Conservation (phyloP, 768 basidiomycete genomes). For the Lentinus brumalis region DNA sequence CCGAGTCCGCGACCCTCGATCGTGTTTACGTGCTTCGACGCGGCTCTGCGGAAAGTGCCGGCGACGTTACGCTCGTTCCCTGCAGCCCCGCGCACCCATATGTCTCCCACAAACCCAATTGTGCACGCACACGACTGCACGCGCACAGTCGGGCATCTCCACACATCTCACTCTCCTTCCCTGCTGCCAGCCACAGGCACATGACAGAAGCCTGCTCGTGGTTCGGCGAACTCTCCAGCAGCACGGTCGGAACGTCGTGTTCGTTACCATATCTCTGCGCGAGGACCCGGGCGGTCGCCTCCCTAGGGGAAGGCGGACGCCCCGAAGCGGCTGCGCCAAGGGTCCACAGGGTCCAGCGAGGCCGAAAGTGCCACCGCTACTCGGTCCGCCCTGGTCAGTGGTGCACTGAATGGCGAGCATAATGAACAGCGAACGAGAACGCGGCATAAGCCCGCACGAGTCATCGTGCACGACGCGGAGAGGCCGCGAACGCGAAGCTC, state of each 20-base stretch:
- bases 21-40: not conserved
- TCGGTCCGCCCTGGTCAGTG: not conserved
- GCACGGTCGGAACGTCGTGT: not conserved
- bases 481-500: too few relatives aligned
- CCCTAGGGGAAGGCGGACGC: not conserved
- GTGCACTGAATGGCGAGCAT: too few relatives aligned
- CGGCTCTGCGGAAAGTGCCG: not conserved
- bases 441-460: too few relatives aligned
- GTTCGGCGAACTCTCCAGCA: not conserved
- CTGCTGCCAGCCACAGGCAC: not conserved
- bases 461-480: too few relatives aligned
- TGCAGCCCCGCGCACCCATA: not conserved
- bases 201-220: not conserved
- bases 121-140: not conserved
- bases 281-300: not conserved
- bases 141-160: not conserved
- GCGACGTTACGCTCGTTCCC: slow-evolving; percentile 5
- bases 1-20: slow-evolving; percentile 6
- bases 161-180: not conserved
- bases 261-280: slow-evolving; percentile 2
- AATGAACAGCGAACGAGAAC: too few relatives aligned
- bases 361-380: not conserved
- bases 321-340: not conserved
- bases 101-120: not conserved
- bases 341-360: not conserved